phyloP scores from a whole-genome alignment of 2,329 filamentous ascomycete species.

The Tolypocladium capitatum region DNA sequence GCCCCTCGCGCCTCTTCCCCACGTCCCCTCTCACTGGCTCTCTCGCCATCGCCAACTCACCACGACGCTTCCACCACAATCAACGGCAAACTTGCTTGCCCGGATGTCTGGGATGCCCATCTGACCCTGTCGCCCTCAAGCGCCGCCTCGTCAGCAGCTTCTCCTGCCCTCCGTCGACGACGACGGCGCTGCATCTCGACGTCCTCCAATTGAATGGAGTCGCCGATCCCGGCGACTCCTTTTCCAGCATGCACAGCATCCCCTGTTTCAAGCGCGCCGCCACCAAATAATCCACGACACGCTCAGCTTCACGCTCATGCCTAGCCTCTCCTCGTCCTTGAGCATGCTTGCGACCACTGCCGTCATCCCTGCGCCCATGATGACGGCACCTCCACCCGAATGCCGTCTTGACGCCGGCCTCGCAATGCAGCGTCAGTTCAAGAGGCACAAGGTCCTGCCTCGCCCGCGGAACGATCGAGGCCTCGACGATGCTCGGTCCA shows the following conservation, averaged over 20 bases:
- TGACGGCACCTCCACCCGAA: constrained; percentile 18
- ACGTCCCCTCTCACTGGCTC: neutral
- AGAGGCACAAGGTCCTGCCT: constrained; percentile 32
- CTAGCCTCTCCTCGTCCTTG: constrained; percentile 1
- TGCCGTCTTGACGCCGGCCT: constrained; percentile 14
- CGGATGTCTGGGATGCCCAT: constrained; percentile 3
- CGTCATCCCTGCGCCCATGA: constrained; percentile 14
- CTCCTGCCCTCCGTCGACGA: neutral
- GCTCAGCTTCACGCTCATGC: neutral
- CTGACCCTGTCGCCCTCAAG: neutral
- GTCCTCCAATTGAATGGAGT: constrained; percentile 7
- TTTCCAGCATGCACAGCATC: constrained; percentile 9
- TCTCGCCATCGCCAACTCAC: neutral
- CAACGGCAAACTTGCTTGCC: constrained; percentile 1
- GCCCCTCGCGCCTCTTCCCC: neutral
- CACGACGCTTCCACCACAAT: neutral
- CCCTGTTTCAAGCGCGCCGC: constrained; percentile 7
- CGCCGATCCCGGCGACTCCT: constrained; percentile 2
- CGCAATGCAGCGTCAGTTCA: constrained; percentile 26
- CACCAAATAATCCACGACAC: constrained; percentile 4
- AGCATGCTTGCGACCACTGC: constrained; percentile 15
- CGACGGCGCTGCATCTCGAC: neutral
- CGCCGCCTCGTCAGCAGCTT: neutral
- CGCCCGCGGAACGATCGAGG: constrained; percentile 16
- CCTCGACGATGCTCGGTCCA: constrained; percentile 12